These are phyloP conservation scores for Tuber brumale DNA, from an alignment of 495 filamentous ascomycete species.

Conservation along the genomic window DNA sequence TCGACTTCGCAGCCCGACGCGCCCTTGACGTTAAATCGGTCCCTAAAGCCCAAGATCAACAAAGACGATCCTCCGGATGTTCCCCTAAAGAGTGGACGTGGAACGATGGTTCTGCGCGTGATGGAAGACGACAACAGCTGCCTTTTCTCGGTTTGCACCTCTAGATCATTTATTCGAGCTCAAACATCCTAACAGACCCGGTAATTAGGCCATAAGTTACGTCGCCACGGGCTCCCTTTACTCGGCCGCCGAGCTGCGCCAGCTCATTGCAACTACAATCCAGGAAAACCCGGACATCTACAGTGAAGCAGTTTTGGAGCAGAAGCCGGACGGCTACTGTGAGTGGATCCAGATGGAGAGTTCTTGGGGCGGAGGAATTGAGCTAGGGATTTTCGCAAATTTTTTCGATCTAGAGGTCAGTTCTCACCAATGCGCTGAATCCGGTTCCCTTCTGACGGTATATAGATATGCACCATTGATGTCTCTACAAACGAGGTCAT, in stretches of 20 bases:
- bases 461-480: slow-evolving; percentile 40
- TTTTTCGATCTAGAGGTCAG: slow-evolving; percentile 78
- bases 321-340: slow-evolving; percentile 69
- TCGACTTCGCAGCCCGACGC: slow-evolving; percentile 10
- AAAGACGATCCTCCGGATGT: slow-evolving; percentile 62
- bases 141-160: slow-evolving; percentile 66
- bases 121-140: slow-evolving; percentile 98
- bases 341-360: slow-evolving; percentile 72
- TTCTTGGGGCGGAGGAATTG: slow-evolving; percentile 89
- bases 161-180: neutral
- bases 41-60: slow-evolving; percentile 43
- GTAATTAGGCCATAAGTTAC: slow-evolving; percentile 50
- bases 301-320: slow-evolving; percentile 67
- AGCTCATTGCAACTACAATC: slow-evolving; percentile 74
- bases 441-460: neutral
- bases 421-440: slow-evolving; percentile 41
- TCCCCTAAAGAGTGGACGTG: slow-evolving; percentile 55
- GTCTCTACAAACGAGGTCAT: slow-evolving; percentile 63
- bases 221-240: slow-evolving; percentile 64
- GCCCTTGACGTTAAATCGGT: slow-evolving; percentile 27
- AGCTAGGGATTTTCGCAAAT: slow-evolving; percentile 75
- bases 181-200: neutral
- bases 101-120: slow-evolving; percentile 72
- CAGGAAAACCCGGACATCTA: slow-evolving; percentile 65
- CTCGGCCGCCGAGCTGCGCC: slow-evolving; percentile 65